Percentiles rank a stretch among this genome's conserved stretches.
Conservation (phyloP, 148 eudicot genomes). For the Chenopodium suecicum region DNA sequence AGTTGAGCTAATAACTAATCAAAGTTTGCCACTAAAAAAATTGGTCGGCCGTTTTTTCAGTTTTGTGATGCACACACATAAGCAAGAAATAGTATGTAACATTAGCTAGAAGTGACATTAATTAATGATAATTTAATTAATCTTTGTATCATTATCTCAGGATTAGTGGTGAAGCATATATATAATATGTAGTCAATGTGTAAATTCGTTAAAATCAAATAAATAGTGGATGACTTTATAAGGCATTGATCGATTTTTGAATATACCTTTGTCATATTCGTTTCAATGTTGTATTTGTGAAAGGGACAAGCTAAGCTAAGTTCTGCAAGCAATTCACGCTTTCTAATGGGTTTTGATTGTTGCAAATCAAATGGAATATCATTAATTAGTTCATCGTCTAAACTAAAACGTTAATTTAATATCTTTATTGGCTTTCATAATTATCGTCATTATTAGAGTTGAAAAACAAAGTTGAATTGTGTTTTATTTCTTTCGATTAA, state of each 20-base stretch:
- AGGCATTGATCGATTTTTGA: not conserved
- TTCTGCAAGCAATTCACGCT: not conserved
- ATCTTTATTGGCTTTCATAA: no score
- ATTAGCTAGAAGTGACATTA: not conserved
- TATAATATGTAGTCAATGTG: no score
- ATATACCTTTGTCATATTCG: constrained; percentile 10
- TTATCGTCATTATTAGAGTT: no score
- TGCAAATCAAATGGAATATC: not conserved
- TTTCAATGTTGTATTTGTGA: not conserved
- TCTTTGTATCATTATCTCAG: not conserved
- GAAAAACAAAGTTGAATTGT: no score
- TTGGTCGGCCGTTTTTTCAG: constrained; percentile 15
- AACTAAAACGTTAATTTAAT: no score
- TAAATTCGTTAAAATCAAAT: not conserved
- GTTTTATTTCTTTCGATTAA: no score
- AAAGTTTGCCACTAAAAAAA: not conserved
- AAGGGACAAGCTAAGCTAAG: not conserved
- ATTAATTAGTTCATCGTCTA: no score
- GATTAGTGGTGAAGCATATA: constrained; percentile 1
- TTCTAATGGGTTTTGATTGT: not conserved
- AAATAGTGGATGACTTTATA: not conserved
- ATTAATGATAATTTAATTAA: not conserved
- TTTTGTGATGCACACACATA: not conserved
- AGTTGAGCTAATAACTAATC: not conserved
- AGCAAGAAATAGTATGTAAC: not conserved